These are phyloP conservation scores for Rhizopus microsporus DNA, from an alignment of 371 early-diverging fungal species.

Conservation along the genomic window DNA sequence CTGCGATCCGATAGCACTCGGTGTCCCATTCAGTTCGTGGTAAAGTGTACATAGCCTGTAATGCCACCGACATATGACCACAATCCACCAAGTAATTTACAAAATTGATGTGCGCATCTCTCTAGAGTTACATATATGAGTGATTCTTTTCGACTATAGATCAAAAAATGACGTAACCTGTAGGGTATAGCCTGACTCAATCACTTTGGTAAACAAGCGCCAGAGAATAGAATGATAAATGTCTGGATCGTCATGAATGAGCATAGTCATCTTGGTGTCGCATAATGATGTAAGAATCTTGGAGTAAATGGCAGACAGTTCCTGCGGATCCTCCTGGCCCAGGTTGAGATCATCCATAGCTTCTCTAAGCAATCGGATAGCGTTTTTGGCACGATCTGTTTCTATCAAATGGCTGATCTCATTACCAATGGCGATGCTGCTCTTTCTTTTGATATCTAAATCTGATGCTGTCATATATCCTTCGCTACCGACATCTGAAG, in stretches of 20 bases:
- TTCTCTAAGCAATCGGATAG: constrained; percentile 26
- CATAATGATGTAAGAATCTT: constrained; percentile 36
- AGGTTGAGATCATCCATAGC: constrained; percentile 21
- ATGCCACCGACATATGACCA: constrained; percentile 22
- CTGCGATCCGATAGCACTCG: constrained; percentile 32
- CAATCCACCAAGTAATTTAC: constrained; percentile 26
- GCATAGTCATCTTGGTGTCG: constrained; percentile 21
- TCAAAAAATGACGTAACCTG: constrained; percentile 17
- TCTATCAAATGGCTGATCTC: constrained; percentile 28
- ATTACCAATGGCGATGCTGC: constrained; percentile 26
- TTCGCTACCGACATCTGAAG: background rate
- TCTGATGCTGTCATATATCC: background rate
- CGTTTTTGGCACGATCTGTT: constrained; percentile 31
- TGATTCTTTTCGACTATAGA: background rate
- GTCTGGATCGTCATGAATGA: constrained; percentile 25
- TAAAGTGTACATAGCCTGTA: constrained; percentile 43
- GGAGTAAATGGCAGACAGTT: constrained; percentile 35
- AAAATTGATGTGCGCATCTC: constrained; percentile 30
- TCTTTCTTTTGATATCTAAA: constrained; percentile 6
- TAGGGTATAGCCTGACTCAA: constrained; percentile 41
- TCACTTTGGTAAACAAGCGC: constrained; percentile 40
- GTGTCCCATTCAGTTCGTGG: constrained; percentile 39
- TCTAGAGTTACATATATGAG: constrained; percentile 8
- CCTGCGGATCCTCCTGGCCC: constrained; percentile 13
- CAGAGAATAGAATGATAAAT: constrained; percentile 36